These are phyloP conservation scores for Brassica cretica DNA, from an alignment of 345 rosid species.

Conservation along the genomic window DNA sequence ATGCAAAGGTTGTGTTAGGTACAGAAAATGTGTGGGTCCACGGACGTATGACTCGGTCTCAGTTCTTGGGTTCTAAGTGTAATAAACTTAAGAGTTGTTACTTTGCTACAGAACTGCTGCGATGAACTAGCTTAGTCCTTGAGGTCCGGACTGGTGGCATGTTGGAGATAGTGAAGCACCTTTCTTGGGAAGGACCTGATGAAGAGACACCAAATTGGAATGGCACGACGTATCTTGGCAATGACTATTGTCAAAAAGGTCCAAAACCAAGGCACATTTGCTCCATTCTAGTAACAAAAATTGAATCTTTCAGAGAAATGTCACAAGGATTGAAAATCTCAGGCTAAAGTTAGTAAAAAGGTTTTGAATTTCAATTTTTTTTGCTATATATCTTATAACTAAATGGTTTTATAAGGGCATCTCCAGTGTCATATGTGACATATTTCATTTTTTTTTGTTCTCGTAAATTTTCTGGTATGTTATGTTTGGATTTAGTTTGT, in stretches of 20 bases:
- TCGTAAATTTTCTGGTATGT: too few relatives aligned
- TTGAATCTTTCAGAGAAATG: not conserved
- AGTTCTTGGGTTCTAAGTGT: conserved; percentile 88
- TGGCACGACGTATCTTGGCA: conserved; percentile 68
- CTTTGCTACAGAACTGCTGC: conserved; percentile 66
- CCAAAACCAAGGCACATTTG: conserved; percentile 70
- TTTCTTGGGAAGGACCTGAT: conserved; percentile 92
- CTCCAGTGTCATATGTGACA: not conserved
- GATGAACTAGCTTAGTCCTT: conserved; percentile 78
- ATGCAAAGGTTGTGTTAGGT: conserved; percentile 9
- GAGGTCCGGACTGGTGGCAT: conserved; percentile 82
- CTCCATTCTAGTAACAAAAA: conserved; percentile 60
- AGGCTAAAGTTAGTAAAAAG: not conserved
- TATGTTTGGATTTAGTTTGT: too few relatives aligned
- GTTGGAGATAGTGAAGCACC: conserved; percentile 98
- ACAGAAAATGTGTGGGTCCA: conserved; percentile 69
- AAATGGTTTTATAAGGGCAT: not conserved
- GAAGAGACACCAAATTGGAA: conserved; percentile 68
- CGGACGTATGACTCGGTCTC: conserved; percentile 86
- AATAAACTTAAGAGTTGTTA: conserved; percentile 91
- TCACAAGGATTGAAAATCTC: not conserved
- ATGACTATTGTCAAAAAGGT: conserved; percentile 67
- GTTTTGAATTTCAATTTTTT: not conserved
- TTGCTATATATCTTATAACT: not conserved
- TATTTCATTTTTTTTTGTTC: too few relatives aligned